Evolutionary conservation across 148 eudicot genomes (phyloP).

Genomic region (Chenopodium berlandieri): DNA sequence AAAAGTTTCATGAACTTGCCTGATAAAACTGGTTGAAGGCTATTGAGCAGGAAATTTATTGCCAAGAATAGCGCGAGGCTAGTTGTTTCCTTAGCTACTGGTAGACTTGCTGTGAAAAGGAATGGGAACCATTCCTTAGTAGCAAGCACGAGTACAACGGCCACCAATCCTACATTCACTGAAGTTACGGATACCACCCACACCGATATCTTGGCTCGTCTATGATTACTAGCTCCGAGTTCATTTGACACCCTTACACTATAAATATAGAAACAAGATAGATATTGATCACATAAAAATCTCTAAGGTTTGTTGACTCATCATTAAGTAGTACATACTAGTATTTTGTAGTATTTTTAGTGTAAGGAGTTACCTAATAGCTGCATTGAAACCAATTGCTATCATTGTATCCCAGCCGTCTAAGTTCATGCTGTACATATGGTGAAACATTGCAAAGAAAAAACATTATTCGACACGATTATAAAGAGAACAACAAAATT

Average conservation of each 20-base stretch:
- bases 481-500: no score
- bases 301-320: no score
- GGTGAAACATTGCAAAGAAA: no score
- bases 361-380: constrained; percentile 46
- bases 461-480: no score
- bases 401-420: constrained; percentile 83
- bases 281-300: background rate
- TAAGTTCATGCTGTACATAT: constrained; percentile 56
- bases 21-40: constrained; percentile 65
- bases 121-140: constrained; percentile 61
- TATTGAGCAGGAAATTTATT: constrained; percentile 51
- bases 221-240: constrained; percentile 64
- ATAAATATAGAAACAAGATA: background rate
- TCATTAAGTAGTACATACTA: no score
- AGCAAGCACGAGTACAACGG: constrained; percentile 37
- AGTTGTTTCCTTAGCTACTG: constrained; percentile 57
- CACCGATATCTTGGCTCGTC: constrained; percentile 55
- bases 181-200: constrained; percentile 57
- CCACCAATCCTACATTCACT: constrained; percentile 47
- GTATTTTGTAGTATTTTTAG: no score
- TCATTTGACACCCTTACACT: constrained; percentile 83
- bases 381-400: constrained; percentile 77
- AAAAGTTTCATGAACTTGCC: constrained; percentile 19
- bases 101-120: constrained; percentile 57
- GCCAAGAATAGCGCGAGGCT: constrained; percentile 47